Base-by-base conservation (phyloP, 495 filamentous ascomycete species). In the Penicillium antarcticum region DNA sequence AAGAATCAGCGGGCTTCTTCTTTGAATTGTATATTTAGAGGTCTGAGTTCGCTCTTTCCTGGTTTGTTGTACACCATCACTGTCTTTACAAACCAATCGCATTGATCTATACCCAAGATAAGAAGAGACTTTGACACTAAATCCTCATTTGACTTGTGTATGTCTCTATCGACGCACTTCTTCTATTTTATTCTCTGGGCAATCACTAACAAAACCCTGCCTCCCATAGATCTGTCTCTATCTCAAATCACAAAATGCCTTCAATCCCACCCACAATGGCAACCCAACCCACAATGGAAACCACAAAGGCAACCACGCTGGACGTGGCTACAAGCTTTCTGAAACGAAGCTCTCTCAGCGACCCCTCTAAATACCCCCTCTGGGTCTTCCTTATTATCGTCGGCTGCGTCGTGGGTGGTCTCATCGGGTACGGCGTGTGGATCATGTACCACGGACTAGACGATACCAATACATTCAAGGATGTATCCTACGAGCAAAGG, bases 321-420 rank as follows among this genome's bases (percentile, higher is more conserved):
- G 9, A 13, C 18, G 21, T 4, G 2, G 10, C 29, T 1, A 41
- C 24, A 12, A 45, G 17, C 16, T 39, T 62, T 2, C 23, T 53
- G 18, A 65, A 63, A 21, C 58, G 58, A 11, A 46, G 46, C 23
- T 8, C 34, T 10, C 35, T 51, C 35, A 24, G 17, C 42, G 12
- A 45, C 9, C 23, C 55, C 14, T 38, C 39, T 13, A 33, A 51
- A 32, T 67, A 49, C 48, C 58, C 64, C 17, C 54, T 65, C 37
- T 67, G 65, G 21, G 53, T 67, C 41, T 58, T 67, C 31, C 45
- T 44, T 23, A 65, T 67, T n/a, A 62, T 67, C 11, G 37, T 55
- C 9, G 64, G 58, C 12, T 67, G 59, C 19, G 35, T 67, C n/a
- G 59, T 45, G 0, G 8, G 38, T 1, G 38, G 57, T 5, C 53